Conservation (phyloP, 768 basidiomycete genomes). For the Pholiota microspora region DNA sequence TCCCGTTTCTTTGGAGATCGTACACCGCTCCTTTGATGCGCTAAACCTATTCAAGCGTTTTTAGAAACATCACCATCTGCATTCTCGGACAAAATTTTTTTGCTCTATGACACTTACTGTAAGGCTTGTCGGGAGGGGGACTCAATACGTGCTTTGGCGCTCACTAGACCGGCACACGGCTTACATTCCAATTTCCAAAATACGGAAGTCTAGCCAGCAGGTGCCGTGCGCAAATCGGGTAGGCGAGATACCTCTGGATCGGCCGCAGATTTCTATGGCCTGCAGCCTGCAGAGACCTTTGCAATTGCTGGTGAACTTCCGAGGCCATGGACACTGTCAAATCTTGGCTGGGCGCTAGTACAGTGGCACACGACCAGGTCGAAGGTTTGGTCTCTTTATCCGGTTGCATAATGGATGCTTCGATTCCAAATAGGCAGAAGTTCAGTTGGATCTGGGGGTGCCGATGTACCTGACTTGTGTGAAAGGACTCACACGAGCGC, state of each 20-base stretch:
- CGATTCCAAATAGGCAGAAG: background rate
- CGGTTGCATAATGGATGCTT: background rate
- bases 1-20: background rate
- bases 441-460: background rate
- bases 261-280: background rate
- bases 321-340: background rate
- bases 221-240: background rate
- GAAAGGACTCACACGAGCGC: constrained; percentile 1
- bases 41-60: background rate
- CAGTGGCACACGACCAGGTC: constrained; percentile 7
- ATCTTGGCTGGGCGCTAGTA: background rate
- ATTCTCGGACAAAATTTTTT: background rate
- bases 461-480: background rate
- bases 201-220: background rate
- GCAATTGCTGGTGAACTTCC: background rate
- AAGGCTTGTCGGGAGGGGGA: background rate
- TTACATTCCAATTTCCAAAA: background rate
- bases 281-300: background rate
- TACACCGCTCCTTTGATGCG: background rate
- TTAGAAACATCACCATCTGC: background rate
- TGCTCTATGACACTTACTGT: background rate
- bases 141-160: background rate
- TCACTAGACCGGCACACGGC: background rate
- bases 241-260: background rate
- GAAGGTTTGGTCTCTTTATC: background rate